A percentile compares a stretch with the other conserved stretches of the same genome.
These are phyloP conservation scores for Tetrapyrgos nigripes DNA, from an alignment of 1,284 basidiomycete genomes.

Conservation along the genomic window DNA sequence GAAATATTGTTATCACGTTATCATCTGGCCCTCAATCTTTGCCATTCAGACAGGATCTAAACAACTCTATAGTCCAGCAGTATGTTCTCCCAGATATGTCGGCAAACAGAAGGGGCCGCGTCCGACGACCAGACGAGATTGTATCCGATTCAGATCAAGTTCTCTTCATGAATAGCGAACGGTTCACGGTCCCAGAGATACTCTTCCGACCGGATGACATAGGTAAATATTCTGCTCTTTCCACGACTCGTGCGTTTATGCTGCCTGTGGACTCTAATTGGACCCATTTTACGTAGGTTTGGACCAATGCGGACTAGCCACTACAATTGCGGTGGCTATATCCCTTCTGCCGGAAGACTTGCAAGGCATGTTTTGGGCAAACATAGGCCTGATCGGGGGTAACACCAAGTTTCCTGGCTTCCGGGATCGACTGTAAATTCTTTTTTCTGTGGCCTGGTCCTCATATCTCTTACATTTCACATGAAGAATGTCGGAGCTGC, in stretches of 20 bases:
- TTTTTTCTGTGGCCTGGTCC: constrained; percentile 2
- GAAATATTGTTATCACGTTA: constrained; percentile 17
- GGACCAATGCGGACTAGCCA: constrained; percentile 80
- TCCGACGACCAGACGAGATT: constrained; percentile 62
- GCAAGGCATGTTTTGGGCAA: constrained; percentile 92
- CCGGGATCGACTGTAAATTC: constrained; percentile 72
- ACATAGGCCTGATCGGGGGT: constrained; percentile 91
- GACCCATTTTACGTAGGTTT: constrained; percentile 59
- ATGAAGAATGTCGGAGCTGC: constrained; percentile 69
- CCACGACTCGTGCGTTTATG: constrained; percentile 12
- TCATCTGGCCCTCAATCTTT: constrained; percentile 1
- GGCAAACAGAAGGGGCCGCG: constrained; percentile 69
- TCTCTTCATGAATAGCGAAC: constrained; percentile 87
- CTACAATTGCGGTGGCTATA: constrained; percentile 80
- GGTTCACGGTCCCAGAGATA: constrained; percentile 89
- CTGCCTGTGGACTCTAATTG: too few relatives aligned
- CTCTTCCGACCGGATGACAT: constrained; percentile 90
- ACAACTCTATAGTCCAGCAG: constrained; percentile 81
- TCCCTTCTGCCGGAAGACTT: constrained; percentile 75
- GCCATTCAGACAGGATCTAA: constrained; percentile 49
- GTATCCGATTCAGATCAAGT: constrained; percentile 76
- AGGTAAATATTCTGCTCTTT: constrained; percentile 54
- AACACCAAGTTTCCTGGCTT: constrained; percentile 81
- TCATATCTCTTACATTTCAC: constrained; percentile 1
- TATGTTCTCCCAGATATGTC: constrained; percentile 92